phyloP scores from a whole-genome alignment of 352 stramenopile species.

The Pythium phragmiticola region DNA sequence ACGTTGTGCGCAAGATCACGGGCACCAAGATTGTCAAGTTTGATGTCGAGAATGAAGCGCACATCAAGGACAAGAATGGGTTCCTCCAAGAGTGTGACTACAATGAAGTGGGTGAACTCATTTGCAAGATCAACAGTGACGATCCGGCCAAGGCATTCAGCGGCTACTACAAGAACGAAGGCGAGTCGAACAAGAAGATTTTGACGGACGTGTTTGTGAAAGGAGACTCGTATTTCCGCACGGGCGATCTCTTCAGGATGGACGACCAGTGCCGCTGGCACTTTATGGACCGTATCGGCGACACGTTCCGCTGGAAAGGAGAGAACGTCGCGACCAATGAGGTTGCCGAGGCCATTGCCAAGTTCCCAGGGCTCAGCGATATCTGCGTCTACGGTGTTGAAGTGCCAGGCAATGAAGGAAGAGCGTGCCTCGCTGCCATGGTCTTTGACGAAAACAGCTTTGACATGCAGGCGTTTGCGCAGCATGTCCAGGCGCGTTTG shows the following conservation, averaged over 20 bases:
- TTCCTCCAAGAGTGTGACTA: slow-evolving; percentile 51
- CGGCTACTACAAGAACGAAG: slow-evolving; percentile 85
- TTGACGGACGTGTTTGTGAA: slow-evolving; percentile 76
- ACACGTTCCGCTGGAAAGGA: slow-evolving; percentile 94
- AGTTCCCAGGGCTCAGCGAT: slow-evolving; percentile 77
- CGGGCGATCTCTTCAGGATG: slow-evolving; percentile 85
- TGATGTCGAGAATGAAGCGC: slow-evolving; percentile 74
- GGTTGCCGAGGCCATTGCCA: slow-evolving; percentile 75
- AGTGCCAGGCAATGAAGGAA: slow-evolving; percentile 75
- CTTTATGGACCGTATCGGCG: slow-evolving; percentile 90
- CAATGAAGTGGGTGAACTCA: slow-evolving; percentile 76
- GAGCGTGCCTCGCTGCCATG: slow-evolving; percentile 84
- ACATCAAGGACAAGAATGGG: slow-evolving; percentile 49
- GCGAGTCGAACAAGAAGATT: slow-evolving; percentile 85
- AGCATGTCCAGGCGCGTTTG: slow-evolving; percentile 45
- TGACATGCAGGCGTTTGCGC: slow-evolving; percentile 51
- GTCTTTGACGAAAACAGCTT: slow-evolving; percentile 65
- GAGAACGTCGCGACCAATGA: slow-evolving; percentile 93
- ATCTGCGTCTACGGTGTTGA: slow-evolving; percentile 75
- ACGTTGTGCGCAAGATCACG: slow-evolving; percentile 48
- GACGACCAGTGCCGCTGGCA: slow-evolving; percentile 80
- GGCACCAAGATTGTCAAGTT: slow-evolving; percentile 76
- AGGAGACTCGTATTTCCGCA: slow-evolving; percentile 89
- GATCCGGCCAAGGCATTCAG: slow-evolving; percentile 79
- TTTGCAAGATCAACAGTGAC: slow-evolving; percentile 49